A percentile compares a stretch with the other conserved stretches of the same genome.
phyloP scores from a whole-genome alignment of 805 yeast genomes.

The Candida maesae region DNA sequence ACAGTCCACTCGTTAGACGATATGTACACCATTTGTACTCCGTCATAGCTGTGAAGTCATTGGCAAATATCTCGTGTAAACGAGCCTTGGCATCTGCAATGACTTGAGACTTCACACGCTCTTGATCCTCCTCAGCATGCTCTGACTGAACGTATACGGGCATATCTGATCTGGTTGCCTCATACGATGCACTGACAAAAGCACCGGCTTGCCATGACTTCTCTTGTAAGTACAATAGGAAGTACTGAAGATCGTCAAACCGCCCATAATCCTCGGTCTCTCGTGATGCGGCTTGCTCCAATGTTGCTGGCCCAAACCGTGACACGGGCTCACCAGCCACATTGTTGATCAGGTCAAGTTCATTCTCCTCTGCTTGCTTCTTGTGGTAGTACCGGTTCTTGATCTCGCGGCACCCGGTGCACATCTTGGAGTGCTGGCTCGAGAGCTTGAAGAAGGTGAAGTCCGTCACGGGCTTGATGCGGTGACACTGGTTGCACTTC shows the following conservation, averaged over 20 bases:
- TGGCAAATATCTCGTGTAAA: constrained; percentile 1
- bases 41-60: not conserved
- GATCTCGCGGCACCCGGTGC: constrained; percentile 5
- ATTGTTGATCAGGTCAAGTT: not conserved
- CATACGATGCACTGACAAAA: not conserved
- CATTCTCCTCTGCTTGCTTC: not conserved
- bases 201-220: not conserved
- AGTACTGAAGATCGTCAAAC: not conserved
- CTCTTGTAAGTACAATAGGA: constrained; percentile 1
- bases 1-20: constrained; percentile 4
- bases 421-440: constrained; percentile 6
- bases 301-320: not conserved
- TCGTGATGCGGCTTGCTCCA: not conserved
- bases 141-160: not conserved
- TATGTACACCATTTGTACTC: constrained; percentile 11
- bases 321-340: not conserved
- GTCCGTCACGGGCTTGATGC: not conserved
- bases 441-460: constrained; percentile 4
- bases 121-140: not conserved
- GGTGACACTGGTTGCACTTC: constrained; percentile 6
- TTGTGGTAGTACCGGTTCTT: constrained; percentile 5
- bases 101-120: not conserved
- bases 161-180: not conserved
- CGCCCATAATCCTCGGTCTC: not conserved
- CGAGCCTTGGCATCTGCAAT: constrained; percentile 1